Evolutionary conservation across 768 basidiomycete genomes (phyloP).

Genomic region (Inosperma sp.): DNA sequence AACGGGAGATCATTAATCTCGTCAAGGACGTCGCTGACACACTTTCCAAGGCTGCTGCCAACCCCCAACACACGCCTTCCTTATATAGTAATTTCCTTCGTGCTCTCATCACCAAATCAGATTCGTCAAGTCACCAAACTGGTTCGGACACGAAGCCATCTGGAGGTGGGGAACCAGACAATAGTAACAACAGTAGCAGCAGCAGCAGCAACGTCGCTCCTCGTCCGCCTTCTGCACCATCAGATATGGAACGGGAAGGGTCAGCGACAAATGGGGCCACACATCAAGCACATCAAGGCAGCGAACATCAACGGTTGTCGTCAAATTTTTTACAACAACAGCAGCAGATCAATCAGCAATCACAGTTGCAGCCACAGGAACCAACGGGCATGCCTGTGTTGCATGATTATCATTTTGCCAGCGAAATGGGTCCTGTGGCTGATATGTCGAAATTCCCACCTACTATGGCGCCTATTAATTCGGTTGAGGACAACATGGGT

Average conservation of each 20-base stretch:
- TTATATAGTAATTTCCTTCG: slow-evolving; percentile 83
- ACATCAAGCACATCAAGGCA: no score
- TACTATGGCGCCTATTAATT: slow-evolving; percentile 63
- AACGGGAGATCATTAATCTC: slow-evolving; percentile 62
- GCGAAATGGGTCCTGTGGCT: slow-evolving; percentile 81
- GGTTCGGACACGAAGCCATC: not conserved
- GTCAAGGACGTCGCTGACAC: slow-evolving; percentile 79
- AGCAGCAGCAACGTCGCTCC: not conserved
- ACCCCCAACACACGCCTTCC: slow-evolving; percentile 81
- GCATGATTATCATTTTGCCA: slow-evolving; percentile 67
- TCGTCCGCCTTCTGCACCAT: no score
- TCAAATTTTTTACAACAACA: no score
- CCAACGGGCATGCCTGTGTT: no score
- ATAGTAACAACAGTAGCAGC: slow-evolving; percentile 1
- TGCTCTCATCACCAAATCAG: slow-evolving; percentile 59
- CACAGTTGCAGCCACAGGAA: no score
- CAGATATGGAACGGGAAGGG: no score
- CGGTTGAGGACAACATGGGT: slow-evolving; percentile 28
- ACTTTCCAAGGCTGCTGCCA: slow-evolving; percentile 72
- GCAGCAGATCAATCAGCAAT: no score
- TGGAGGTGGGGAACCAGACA: not conserved
- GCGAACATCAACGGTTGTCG: no score
- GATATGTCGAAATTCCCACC: slow-evolving; percentile 85
- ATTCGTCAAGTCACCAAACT: slow-evolving; percentile 15
- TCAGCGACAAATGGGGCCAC: no score